Evolutionary conservation across 345 rosid species (phyloP).

Genomic region (Durio zibethinus): DNA sequence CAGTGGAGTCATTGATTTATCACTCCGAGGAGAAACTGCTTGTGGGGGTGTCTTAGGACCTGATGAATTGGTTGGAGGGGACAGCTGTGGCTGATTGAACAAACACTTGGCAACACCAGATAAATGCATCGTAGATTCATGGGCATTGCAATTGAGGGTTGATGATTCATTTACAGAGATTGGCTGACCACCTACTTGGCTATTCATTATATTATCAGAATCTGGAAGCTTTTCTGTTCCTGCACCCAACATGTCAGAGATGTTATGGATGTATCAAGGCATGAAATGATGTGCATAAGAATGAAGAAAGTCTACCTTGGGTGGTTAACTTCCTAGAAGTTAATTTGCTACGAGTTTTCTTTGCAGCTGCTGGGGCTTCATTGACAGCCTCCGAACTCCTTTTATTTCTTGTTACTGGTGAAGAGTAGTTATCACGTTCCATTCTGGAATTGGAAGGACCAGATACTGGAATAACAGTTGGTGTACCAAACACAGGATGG

Average conservation of each 20-base stretch:
- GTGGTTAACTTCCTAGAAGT: conserved; percentile 25
- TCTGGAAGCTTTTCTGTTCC: conserved; percentile 14
- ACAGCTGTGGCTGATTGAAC: conserved; percentile 42
- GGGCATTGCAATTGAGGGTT: conserved; percentile 9
- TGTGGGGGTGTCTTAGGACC: conserved; percentile 66
- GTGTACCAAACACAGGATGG: conserved; percentile 30
- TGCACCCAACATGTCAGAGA: conserved; percentile 5
- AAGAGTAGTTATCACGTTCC: conserved; percentile 20
- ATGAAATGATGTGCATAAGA: neutral
- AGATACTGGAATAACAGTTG: conserved; percentile 36
- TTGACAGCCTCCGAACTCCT: conserved; percentile 25
- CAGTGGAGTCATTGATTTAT: conserved; percentile 33
- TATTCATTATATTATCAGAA: conserved; percentile 17
- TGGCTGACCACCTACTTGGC: conserved; percentile 21
- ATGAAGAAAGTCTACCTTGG: conserved; percentile 37
- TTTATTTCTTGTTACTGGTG: conserved; percentile 50
- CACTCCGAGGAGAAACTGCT: conserved; percentile 33
- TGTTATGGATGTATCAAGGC: neutral
- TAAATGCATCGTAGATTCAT: conserved; percentile 26
- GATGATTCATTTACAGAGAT: conserved; percentile 25
- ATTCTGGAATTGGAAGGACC: conserved; percentile 24
- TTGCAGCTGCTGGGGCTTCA: conserved; percentile 38
- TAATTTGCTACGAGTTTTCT: conserved; percentile 41
- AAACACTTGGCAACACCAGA: conserved; percentile 68
- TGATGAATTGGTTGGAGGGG: conserved; percentile 44